A percentile compares a stretch with the other conserved stretches of the same genome.
Evolutionary conservation across 768 basidiomycete species (phyloP).

Genomic region (Macrolepiota dolichaula): DNA sequence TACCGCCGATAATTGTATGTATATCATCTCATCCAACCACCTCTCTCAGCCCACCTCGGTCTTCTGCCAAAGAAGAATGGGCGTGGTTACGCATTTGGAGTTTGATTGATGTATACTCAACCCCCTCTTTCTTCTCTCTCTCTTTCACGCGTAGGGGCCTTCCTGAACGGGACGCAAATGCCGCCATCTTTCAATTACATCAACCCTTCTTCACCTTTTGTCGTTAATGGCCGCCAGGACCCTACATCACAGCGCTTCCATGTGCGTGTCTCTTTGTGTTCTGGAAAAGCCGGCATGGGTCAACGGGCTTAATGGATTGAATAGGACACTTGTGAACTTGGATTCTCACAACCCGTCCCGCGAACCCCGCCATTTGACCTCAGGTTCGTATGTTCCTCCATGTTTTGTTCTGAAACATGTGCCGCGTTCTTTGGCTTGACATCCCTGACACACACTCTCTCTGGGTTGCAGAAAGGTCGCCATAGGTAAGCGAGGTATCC

Average conservation of each 20-base stretch:
- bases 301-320: background rate
- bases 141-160: slow-evolving; percentile 32
- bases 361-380: slow-evolving; percentile 43
- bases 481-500: slow-evolving; percentile 30
- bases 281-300: background rate
- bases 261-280: slow-evolving; percentile 23
- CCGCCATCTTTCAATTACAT: slow-evolving; percentile 40
- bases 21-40: background rate
- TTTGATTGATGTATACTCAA: background rate
- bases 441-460: background rate
- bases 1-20: slow-evolving; percentile 49
- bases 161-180: slow-evolving; percentile 42
- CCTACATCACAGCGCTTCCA: slow-evolving; percentile 48
- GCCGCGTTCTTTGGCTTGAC: background rate
- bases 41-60: background rate
- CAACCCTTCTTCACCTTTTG: slow-evolving; percentile 35
- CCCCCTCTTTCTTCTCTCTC: background rate
- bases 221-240: slow-evolving; percentile 41
- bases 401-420: background rate
- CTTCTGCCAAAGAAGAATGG: background rate
- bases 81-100: too few species aligned
- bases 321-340: slow-evolving; percentile 42
- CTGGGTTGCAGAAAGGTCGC: slow-evolving; percentile 34
- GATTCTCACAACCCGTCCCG: slow-evolving; percentile 36
- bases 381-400: slow-evolving; percentile 22